phyloP scores from a whole-genome alignment of 2,329 filamentous ascomycete species.

The Fusarium decemcellulare region DNA sequence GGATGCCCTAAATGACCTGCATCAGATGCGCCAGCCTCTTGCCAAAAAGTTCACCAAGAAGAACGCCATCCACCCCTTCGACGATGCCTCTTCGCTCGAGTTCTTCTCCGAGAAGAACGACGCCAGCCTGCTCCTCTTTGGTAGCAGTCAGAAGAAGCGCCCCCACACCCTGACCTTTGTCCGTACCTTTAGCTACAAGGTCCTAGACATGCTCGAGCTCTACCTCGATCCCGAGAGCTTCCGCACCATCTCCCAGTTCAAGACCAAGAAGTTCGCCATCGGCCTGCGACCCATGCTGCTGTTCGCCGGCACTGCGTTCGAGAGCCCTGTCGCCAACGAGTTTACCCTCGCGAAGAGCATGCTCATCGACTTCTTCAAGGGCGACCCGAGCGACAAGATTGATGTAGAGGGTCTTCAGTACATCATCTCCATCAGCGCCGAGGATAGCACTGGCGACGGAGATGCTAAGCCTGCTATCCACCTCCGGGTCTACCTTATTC shows the following conservation, averaged over 20 bases:
- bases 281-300: slow-evolving; percentile 91
- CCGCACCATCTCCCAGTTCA: slow-evolving; percentile 81
- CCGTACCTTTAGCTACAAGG: slow-evolving; percentile 86
- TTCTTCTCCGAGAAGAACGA: slow-evolving; percentile 99
- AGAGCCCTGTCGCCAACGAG: slow-evolving; percentile 82
- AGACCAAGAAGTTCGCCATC: slow-evolving; percentile 80
- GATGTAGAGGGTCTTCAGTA: slow-evolving; percentile 97
- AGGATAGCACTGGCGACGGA: slow-evolving; percentile 66
- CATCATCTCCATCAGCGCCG: slow-evolving; percentile 84
- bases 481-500: slow-evolving; percentile 87
- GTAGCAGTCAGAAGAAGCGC: slow-evolving; percentile 92
- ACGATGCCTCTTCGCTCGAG: slow-evolving; percentile 88
- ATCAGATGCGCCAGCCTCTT: slow-evolving; percentile 86
- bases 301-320: slow-evolving; percentile 92
- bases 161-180: slow-evolving; percentile 89
- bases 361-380: slow-evolving; percentile 92
- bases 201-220: slow-evolving; percentile 96
- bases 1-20: slow-evolving; percentile 87
- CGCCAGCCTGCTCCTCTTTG: slow-evolving; percentile 86
- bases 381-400: slow-evolving; percentile 80
- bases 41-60: slow-evolving; percentile 97
- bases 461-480: slow-evolving; percentile 70
- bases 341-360: slow-evolving; percentile 91
- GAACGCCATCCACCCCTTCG: slow-evolving; percentile 95
- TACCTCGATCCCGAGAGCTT: slow-evolving; percentile 83